A percentile compares a stretch with the other conserved stretches of the same genome.
phyloP scores from a whole-genome alignment of 1,139 yeast species.

The Kurtzmaniella quercitrusa region DNA sequence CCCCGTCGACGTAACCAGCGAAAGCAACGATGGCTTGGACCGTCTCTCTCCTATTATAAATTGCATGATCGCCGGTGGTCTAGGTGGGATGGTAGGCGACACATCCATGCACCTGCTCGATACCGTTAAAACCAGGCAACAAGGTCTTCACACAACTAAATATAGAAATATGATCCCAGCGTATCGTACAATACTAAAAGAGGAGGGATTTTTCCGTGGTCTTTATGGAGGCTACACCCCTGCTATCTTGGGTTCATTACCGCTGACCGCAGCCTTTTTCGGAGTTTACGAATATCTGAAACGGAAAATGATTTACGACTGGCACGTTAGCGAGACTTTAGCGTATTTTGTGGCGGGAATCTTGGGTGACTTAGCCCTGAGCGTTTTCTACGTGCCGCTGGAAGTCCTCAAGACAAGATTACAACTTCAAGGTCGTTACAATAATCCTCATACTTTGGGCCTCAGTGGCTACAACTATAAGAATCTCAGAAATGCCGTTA shows the following conservation, averaged over 20 bases:
- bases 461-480: slow-evolving; percentile 74
- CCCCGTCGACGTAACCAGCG: neutral
- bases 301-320: slow-evolving; percentile 60
- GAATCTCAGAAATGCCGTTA: slow-evolving; percentile 65
- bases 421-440: slow-evolving; percentile 84
- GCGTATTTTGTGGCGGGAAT: slow-evolving; percentile 84
- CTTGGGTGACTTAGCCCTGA: slow-evolving; percentile 84
- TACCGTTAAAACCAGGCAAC: slow-evolving; percentile 95
- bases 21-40: slow-evolving; percentile 2
- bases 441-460: slow-evolving; percentile 72
- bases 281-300: slow-evolving; percentile 84
- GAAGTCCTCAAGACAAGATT: slow-evolving; percentile 93
- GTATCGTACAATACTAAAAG: slow-evolving; percentile 62
- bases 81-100: slow-evolving; percentile 94
- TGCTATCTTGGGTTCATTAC: slow-evolving; percentile 87
- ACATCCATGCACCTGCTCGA: slow-evolving; percentile 92
- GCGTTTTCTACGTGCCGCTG: slow-evolving; percentile 93
- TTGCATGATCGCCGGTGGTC: slow-evolving; percentile 84
- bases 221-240: slow-evolving; percentile 91
- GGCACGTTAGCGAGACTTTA: slow-evolving; percentile 70
- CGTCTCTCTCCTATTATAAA: slow-evolving; percentile 45
- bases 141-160: slow-evolving; percentile 75
- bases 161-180: slow-evolving; percentile 70
- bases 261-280: slow-evolving; percentile 89
- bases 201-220: slow-evolving; percentile 85